Conservation (phyloP, 371 early-diverging fungal species). For the Mucor velutinosus region DNA sequence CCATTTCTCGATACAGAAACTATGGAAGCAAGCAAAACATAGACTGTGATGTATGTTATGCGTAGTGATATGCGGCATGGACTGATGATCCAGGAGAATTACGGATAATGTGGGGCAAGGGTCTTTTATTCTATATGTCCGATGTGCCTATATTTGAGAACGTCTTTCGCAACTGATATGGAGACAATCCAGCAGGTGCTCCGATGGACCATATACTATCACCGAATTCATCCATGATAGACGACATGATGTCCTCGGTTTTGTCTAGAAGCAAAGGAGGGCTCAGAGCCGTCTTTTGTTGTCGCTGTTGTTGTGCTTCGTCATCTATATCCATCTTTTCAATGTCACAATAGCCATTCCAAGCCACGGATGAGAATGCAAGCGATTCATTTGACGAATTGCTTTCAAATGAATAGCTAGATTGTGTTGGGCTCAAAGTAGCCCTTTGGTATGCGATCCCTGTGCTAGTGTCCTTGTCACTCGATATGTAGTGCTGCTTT, state of each 20-base stretch:
- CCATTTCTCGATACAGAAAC: not conserved
- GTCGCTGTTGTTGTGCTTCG: not conserved
- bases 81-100: not conserved
- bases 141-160: conserved; percentile 9
- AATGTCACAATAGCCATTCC: conserved; percentile 17
- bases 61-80: not conserved
- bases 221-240: conserved; percentile 18
- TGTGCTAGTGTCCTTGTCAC: not conserved
- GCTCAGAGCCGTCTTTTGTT: not conserved
- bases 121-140: not conserved
- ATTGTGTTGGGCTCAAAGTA: conserved; percentile 8
- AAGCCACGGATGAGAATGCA: not conserved
- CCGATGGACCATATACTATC: conserved; percentile 16
- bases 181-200: conserved; percentile 4
- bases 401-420: conserved; percentile 16
- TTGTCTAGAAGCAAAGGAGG: not conserved
- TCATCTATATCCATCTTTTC: conserved; percentile 18
- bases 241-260: conserved; percentile 8
- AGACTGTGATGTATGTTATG: not conserved
- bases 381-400: conserved; percentile 11
- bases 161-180: conserved; percentile 10
- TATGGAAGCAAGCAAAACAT: not conserved
- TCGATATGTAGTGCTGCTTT: not conserved
- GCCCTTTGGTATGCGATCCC: not conserved
- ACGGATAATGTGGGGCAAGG: too few relatives aligned